Evolutionary conservation across 2,329 filamentous ascomycete species (phyloP), one percentile per base, ranked within the genome.

Genomic region (Monilinia laxa): DNA sequence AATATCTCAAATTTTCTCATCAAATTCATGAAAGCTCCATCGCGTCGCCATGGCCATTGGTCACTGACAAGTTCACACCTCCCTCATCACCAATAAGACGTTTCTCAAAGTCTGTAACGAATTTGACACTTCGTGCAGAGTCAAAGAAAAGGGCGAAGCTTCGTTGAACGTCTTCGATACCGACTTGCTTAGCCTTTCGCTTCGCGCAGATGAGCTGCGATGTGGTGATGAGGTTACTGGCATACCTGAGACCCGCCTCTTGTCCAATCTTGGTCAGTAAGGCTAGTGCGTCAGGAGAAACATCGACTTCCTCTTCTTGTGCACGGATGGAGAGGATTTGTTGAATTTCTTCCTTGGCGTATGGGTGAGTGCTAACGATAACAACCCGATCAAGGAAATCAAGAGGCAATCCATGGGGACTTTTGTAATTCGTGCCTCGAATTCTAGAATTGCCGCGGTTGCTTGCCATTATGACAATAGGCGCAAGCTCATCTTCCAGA

Each of bases 391-490:
- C 95, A 59, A 99, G 84, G 79, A 99, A 97, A 80, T 99, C 95
- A 56, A 98, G 87, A 0, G 95, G 95, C 54, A 99, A 83, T 38
- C 95, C 95, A 78, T 99, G 95, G 2, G 95, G 95, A 73, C 91
- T 95, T 73, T 87, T 89, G 81, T 98, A 97, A 78, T 92, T 91
- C 66, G 95, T 99, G 67, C 95, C 95, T 42, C 95, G 88, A 76
- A 99, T 97, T 72, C 90, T 89, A 49, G 95, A 91, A 78, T 93
- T 87, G 71, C 95, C 95, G 68, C 95, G 86, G 82, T 99, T 99
- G 84, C 91, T 96, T 65, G 95, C 95, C 95, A 99, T 99, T 80
- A 99, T 99, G 78, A 99, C 93, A 71, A 99, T 93, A 51, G 95
- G 95, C 1, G 95, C 93, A 42, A 99, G 85, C 75, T 98, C 93